Percentiles rank a stretch among this genome's conserved stretches.
Evolutionary conservation across 225 moss, liverwort and hornwort species (phyloP).

Genomic region (Pseudoscleropodium purum): DNA sequence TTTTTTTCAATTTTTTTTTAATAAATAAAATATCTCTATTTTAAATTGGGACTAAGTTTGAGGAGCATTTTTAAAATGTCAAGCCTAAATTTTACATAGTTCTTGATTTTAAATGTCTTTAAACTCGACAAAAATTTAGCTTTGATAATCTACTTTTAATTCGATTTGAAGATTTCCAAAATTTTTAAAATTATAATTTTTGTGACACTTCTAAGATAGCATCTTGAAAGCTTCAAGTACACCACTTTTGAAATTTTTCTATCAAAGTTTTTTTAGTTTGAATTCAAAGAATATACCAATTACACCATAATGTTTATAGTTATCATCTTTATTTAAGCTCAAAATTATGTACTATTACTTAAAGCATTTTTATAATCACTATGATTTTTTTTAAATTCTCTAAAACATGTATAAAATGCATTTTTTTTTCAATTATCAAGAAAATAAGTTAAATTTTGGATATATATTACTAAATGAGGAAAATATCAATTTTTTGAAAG

Average conservation of each 20-base stretch:
- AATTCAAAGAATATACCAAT: neutral
- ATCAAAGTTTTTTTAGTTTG: neutral
- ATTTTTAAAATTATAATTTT: neutral
- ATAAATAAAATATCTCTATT: neutral
- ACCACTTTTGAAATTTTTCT: neutral
- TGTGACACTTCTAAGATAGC: neutral
- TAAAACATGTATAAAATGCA: neutral
- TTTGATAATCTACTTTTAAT: neutral
- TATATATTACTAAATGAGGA: rapidly evolving
- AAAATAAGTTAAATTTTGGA: neutral
- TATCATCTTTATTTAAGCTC: neutral
- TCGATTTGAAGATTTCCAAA: neutral
- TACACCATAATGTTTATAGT: rapidly evolving
- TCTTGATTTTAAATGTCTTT: neutral
- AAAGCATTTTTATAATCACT: neutral
- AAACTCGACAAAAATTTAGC: neutral
- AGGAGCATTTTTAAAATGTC: neutral
- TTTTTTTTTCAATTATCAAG: neutral
- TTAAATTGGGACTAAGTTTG: rapidly evolving
- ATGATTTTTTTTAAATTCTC: no score
- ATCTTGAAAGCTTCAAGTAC: neutral
- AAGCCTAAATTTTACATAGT: neutral
- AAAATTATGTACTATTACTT: neutral
- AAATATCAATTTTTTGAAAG: neutral
- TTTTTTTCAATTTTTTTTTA: no score